phyloP scores from a whole-genome alignment of 2,329 filamentous ascomycete species.

The Blastomyces silverae region DNA sequence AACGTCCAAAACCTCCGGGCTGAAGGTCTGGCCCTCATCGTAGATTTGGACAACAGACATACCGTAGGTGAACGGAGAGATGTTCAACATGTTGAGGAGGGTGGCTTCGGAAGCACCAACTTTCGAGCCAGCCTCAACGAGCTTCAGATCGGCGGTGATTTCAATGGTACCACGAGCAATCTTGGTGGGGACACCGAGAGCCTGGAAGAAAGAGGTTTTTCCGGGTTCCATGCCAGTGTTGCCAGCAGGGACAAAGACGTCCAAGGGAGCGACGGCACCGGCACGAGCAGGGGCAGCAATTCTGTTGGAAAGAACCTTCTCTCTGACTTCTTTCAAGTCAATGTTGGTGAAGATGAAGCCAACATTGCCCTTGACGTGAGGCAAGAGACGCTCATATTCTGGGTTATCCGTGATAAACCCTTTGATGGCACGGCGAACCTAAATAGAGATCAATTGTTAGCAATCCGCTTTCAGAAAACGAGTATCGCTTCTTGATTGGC shows the following conservation, averaged over 20 bases:
- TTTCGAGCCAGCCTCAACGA: slow-evolving; percentile 86
- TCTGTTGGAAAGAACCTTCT: slow-evolving; percentile 94
- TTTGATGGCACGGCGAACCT: slow-evolving; percentile 95
- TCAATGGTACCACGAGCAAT: slow-evolving; percentile 99
- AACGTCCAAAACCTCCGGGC: slow-evolving; percentile 79
- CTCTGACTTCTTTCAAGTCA: slow-evolving; percentile 85
- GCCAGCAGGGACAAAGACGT: slow-evolving; percentile 93
- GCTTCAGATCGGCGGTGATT: slow-evolving; percentile 97
- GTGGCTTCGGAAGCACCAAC: slow-evolving; percentile 98
- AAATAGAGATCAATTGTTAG: slow-evolving; percentile 14
- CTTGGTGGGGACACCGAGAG: slow-evolving; percentile 99
- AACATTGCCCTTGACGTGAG: slow-evolving; percentile 94
- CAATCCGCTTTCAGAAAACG: slow-evolving; percentile 14
- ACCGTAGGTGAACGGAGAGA: slow-evolving; percentile 99
- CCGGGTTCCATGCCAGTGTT: slow-evolving; percentile 99
- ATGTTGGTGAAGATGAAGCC: slow-evolving; percentile 99
- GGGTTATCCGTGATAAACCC: slow-evolving; percentile 84
- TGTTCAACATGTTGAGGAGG: slow-evolving; percentile 99
- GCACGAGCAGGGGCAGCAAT: slow-evolving; percentile 96
- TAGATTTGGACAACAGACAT: slow-evolving; percentile 96
- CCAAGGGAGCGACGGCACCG: slow-evolving; percentile 85
- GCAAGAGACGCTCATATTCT: slow-evolving; percentile 97
- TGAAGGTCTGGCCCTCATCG: slow-evolving; percentile 93
- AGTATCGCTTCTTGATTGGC: slow-evolving; percentile 23
- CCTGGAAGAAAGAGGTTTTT: slow-evolving; percentile 99